phyloP scores from a whole-genome alignment of 306 rosid species.

The Acacia crassicarpa region DNA sequence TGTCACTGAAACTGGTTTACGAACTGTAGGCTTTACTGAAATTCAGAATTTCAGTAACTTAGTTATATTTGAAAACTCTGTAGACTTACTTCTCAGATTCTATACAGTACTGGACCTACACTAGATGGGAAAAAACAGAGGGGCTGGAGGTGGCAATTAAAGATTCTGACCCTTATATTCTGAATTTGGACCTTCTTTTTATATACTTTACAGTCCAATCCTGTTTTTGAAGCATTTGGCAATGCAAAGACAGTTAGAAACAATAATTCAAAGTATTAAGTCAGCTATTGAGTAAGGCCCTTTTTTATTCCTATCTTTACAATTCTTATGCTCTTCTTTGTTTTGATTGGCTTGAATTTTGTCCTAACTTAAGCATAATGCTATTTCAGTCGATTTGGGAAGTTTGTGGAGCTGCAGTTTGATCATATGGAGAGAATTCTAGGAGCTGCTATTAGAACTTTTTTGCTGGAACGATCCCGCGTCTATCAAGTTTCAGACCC shows the following conservation, averaged over 20 bases:
- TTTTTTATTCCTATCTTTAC: background rate
- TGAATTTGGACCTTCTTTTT: background rate
- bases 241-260: background rate
- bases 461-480: background rate
- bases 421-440: background rate
- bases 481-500: background rate
- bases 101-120: background rate
- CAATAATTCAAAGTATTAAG: background rate
- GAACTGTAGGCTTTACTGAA: too few relatives aligned
- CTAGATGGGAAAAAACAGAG: background rate
- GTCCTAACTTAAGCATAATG: background rate
- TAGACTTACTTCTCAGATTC: background rate
- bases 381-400: background rate
- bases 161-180: background rate
- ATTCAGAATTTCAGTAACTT: too few relatives aligned
- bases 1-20: too few relatives aligned
- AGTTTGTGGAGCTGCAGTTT: background rate
- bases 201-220: background rate
- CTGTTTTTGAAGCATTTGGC: background rate
- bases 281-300: background rate
- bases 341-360: background rate
- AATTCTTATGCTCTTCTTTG: background rate
- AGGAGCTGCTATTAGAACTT: background rate
- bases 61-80: too few relatives aligned
- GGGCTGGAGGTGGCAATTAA: background rate